Evolutionary conservation across 2,329 filamentous ascomycete genomes (phyloP), one percentile per base, ranked within the genome.

Genomic region (Aspergillus chevalieri): DNA sequence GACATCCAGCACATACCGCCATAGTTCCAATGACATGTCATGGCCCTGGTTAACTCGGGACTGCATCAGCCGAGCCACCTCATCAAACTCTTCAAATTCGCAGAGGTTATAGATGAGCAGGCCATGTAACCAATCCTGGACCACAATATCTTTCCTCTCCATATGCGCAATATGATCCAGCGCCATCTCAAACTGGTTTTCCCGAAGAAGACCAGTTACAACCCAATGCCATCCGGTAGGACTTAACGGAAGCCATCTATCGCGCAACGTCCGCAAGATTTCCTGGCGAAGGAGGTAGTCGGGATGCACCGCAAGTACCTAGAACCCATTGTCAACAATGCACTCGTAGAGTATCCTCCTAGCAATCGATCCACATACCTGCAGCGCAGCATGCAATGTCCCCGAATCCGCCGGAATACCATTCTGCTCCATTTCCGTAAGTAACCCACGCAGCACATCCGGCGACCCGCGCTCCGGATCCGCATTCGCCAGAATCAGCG

Each of bases 161-260:
- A 95, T 81, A 19, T 79, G 71, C 34, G 88, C 84, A 39, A 95
- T 68, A 56, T 81, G 81, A 46, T 79, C 73, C 50, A 95, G 73
- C 1, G 89, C 91, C 54, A 91, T 73, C 70, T 97, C 93, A 54
- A 89, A 84, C 60, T 94, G 86, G 1, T 83, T 81, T 59, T 96
- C 91, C 17, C 90, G 80, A 33, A 97, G 75, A 51, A 94, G 71
- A 0, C 89, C 89, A 8, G 89, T 71, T 1, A 86, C 79, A 17
- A 94, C 75, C 62, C 80, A 82, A 58, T 87, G 81, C 63, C 80
- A 80, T 7, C 83, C 85, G 6, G 78, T 74, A 9, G 76, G 78
- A 39, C 77, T 81, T 7, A 87, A 71, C 7, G 74, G 72, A 47
- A 86, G 78, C 87, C 89, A 95, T 54, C 82, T 78, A 49, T 82